A percentile compares a stretch with the other conserved stretches of the same genome.
These are phyloP conservation scores for Boletus rufocinnamomeus DNA, from an alignment of 768 basidiomycete species.

Conservation along the genomic window DNA sequence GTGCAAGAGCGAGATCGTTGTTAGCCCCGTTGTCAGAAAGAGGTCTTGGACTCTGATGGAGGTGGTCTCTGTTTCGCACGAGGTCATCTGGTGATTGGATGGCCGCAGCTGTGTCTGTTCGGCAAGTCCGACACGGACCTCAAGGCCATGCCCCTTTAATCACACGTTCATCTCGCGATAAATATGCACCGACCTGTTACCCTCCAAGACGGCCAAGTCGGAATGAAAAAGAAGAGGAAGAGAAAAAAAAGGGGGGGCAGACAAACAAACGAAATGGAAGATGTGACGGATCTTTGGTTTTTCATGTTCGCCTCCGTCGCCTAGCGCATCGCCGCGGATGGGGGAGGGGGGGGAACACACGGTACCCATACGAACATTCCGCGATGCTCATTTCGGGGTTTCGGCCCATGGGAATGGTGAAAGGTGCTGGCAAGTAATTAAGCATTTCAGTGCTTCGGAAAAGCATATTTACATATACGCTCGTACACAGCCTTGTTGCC, in stretches of 20 bases:
- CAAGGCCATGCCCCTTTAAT: background rate
- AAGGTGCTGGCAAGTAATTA: constrained; percentile 1
- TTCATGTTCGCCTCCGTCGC: constrained; percentile 13
- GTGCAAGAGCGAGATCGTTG: constrained; percentile 1
- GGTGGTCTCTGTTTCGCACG: background rate
- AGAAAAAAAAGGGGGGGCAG: background rate
- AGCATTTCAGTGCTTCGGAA: constrained; percentile 1
- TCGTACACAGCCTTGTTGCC: constrained; percentile 4
- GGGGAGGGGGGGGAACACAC: background rate
- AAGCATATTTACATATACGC: constrained; percentile 9
- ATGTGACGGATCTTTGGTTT: constrained; percentile 1
- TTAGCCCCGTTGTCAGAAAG: background rate
- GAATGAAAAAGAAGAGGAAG: background rate
- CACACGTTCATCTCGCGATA: constrained; percentile 20
- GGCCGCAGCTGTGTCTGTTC: background rate
- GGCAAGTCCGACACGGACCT: background rate
- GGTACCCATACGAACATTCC: constrained; percentile 19
- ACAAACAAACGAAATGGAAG: constrained; percentile 9
- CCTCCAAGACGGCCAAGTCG: background rate
- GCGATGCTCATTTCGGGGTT: constrained; percentile 24
- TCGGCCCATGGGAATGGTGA: constrained; percentile 3
- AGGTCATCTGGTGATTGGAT: background rate
- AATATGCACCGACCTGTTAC: background rate
- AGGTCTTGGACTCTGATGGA: background rate
- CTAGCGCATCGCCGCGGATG: constrained; percentile 18